Base-by-base conservation (phyloP, 805 yeast genomes). In the Ogataea neopini region DNA sequence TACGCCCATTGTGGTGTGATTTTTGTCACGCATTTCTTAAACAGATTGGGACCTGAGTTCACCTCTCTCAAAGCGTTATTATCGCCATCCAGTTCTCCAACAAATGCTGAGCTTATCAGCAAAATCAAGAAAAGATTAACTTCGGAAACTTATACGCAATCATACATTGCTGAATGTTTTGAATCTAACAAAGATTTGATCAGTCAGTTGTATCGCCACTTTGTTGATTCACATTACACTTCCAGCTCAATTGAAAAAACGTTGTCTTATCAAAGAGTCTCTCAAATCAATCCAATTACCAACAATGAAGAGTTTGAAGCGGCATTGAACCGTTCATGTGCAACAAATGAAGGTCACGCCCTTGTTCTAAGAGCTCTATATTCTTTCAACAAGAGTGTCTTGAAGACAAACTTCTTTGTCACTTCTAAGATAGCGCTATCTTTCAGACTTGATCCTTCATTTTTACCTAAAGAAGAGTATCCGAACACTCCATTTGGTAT, bases 361-460 rank as follows among this genome's bases (percentile, higher is more conserved):
- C 70, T 87, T 52, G 96, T 94, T 14, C 76, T 92, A 66, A 80
- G 81, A 62, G 94, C 96, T 4, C 77, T 92, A 53, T 83, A 83
- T 68, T 74, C 81, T 42, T 94, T 92, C 76, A 92, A 94, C 76
- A 80, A 86, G 68, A 79, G 92, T 23, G 81, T 92, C 46, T 77
- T 92, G 67, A 91, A 92, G 75, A 92, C 99, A 18, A 92, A 92
- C 71, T 94, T 92, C 70, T 92, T 88, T 72, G 81, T 88, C 34
- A 88, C 96, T 17, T 86, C 97, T 46, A 92, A 92, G 73, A 95
- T 92, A 43, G 99, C 99, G 15, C 76, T 92, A 50, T 88, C 97
- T 3, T 92, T 92, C 76, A 82, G 97, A 70, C 77, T 94, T 61
- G 78, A 89, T 62, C 96, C 99, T 29, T 71, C 82, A 14, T 86